A percentile compares a stretch with the other conserved stretches of the same genome.
Evolutionary conservation across 495 filamentous ascomycete genomes (phyloP).

Genomic region (Talaromyces proteolyticus): DNA sequence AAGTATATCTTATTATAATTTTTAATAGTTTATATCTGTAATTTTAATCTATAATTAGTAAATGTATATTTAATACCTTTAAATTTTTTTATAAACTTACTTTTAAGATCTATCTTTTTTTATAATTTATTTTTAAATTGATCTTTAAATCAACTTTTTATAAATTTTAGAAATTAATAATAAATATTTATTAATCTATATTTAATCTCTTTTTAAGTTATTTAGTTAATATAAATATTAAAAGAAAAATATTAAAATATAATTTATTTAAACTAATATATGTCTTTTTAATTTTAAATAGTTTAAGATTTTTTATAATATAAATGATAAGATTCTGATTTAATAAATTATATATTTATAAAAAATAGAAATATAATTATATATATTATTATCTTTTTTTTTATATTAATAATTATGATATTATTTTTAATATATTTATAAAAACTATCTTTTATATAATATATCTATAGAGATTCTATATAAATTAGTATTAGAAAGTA

Average conservation of each 20-base stretch:
- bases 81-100: conserved; percentile 18
- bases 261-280: conserved; percentile 9
- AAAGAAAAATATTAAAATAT: neutral
- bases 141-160: conserved; percentile 23
- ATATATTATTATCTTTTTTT: conserved; percentile 30
- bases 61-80: conserved; percentile 17
- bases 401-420: conserved; percentile 21
- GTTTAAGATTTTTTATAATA: no score
- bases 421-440: no score
- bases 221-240: neutral
- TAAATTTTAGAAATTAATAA: conserved; percentile 36
- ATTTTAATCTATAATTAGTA: no score
- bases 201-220: conserved; percentile 26
- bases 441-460: no score
- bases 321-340: conserved; percentile 27
- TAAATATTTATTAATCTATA: conserved; percentile 51
- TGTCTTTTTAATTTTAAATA: conserved; percentile 18
- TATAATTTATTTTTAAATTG: conserved; percentile 9
- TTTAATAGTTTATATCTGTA: no score
- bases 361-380: no score
- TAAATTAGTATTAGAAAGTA: no score
- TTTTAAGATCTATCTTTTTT: conserved; percentile 12
- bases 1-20: no score
- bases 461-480: no score
- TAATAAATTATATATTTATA: neutral